Conservation (phyloP, 805 yeast genomes). For the Geotrichum ghanense region DNA sequence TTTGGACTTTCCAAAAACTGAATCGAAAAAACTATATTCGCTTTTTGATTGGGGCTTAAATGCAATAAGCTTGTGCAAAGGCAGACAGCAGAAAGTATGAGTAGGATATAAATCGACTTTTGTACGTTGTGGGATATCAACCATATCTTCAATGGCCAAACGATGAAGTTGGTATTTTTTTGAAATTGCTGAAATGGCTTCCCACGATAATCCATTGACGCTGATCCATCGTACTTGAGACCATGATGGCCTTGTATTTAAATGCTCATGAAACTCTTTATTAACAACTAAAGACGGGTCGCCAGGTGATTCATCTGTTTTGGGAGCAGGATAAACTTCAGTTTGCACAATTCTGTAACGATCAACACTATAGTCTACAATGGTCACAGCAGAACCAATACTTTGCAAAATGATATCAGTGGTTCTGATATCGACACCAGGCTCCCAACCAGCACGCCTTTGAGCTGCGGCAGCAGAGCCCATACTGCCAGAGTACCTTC, state of each 20-base stretch:
- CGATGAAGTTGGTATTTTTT: constrained; percentile 38
- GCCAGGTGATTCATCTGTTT: constrained; percentile 2
- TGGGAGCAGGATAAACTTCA: constrained; percentile 25
- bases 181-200: constrained; percentile 38
- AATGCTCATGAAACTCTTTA: constrained; percentile 22
- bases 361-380: constrained; percentile 37
- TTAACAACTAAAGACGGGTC: constrained; percentile 6
- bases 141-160: constrained; percentile 49
- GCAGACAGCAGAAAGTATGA: constrained; percentile 44
- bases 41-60: not conserved
- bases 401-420: constrained; percentile 40
- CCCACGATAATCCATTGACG: constrained; percentile 53
- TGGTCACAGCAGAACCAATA: constrained; percentile 41
- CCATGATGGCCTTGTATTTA: constrained; percentile 35
- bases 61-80: constrained; percentile 33
- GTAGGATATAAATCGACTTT: constrained; percentile 41
- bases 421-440: constrained; percentile 42
- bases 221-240: constrained; percentile 44
- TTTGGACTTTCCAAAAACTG: not conserved
- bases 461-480: constrained; percentile 27
- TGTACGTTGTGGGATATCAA: constrained; percentile 51
- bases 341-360: constrained; percentile 35
- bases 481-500: constrained; percentile 13
- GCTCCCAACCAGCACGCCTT: constrained; percentile 42
- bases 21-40: not conserved